These are phyloP conservation scores for Fennellomyces sp. DNA, from an alignment of 371 early-diverging fungal genomes.

Conservation along the genomic window DNA sequence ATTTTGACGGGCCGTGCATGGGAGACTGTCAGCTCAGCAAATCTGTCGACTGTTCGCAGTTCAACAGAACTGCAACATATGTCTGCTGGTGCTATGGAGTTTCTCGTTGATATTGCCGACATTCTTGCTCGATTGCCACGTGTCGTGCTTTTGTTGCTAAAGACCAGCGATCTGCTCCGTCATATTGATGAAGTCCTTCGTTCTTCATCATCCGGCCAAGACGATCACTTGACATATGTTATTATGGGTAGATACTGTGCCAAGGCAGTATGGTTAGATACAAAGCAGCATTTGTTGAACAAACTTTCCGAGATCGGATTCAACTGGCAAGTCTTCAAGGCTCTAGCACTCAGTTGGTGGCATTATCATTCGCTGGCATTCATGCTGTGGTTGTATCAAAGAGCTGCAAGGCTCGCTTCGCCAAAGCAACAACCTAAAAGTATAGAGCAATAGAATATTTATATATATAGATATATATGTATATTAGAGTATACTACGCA, in stretches of 20 bases:
- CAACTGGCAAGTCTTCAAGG: conserved; percentile 27
- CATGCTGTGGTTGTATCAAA: conserved; percentile 38
- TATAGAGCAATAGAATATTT: background rate
- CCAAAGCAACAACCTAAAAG: background rate
- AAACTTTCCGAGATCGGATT: conserved; percentile 38
- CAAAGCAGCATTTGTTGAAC: conserved; percentile 26
- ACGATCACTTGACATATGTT: conserved; percentile 52
- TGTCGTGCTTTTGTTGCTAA: conserved; percentile 80
- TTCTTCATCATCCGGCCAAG: conserved; percentile 16
- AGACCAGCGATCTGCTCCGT: conserved; percentile 89
- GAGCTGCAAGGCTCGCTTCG: background rate
- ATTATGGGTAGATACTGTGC: conserved; percentile 61
- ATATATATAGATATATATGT: conserved; percentile 1
- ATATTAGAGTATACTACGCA: conserved; percentile 4
- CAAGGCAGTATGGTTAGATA: conserved; percentile 49
- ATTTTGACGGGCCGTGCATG: conserved; percentile 89
- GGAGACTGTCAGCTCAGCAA: conserved; percentile 57
- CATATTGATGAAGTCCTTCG: conserved; percentile 52
- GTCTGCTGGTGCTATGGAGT: conserved; percentile 42
- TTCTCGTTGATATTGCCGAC: conserved; percentile 73
- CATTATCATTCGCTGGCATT: conserved; percentile 37
- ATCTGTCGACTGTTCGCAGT: conserved; percentile 39
- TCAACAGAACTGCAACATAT: conserved; percentile 52
- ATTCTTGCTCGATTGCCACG: conserved; percentile 82
- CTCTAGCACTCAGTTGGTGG: conserved; percentile 43